These are phyloP conservation scores for Penicillium corylophilum DNA, from an alignment of 2,329 filamentous ascomycete species.

Conservation along the genomic window DNA sequence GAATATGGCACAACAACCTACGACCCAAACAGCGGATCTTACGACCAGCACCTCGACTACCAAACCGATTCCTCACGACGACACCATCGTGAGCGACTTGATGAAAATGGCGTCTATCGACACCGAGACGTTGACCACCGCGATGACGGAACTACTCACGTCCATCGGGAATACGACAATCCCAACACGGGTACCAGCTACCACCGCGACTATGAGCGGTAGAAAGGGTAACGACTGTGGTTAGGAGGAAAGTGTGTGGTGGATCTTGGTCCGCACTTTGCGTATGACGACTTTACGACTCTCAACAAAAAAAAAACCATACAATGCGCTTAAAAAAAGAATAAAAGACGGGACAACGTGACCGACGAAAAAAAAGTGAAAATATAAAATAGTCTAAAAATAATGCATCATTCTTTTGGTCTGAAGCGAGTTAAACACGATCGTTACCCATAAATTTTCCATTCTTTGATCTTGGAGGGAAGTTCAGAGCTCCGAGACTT, in stretches of 20 bases:
- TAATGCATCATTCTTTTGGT: not conserved
- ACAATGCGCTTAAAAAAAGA: conserved; percentile 2
- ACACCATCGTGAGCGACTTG: conserved; percentile 34
- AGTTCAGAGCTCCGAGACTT: not conserved
- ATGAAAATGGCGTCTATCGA: conserved; percentile 30
- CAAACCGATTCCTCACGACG: conserved; percentile 23
- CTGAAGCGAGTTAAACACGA: not conserved
- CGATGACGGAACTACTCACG: conserved; percentile 28
- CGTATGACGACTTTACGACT: conserved; percentile 12
- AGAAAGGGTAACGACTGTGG: not conserved
- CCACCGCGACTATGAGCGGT: conserved; percentile 34
- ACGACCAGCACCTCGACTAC: conserved; percentile 38
- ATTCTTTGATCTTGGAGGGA: not conserved
- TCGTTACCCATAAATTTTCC: conserved; percentile 1
- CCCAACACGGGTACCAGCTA: conserved; percentile 36
- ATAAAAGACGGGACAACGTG: not conserved
- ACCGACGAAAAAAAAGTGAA: conserved; percentile 15
- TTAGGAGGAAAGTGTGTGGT: conserved; percentile 1
- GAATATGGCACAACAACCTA: conserved; percentile 29
- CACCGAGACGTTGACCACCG: conserved; percentile 34
- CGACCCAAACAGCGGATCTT: conserved; percentile 28
- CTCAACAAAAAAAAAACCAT: not conserved
- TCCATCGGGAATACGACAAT: conserved; percentile 34
- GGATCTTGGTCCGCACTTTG: conserved; percentile 7
- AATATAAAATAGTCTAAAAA: not conserved